Percentiles rank a stretch among this genome's conserved stretches.
phyloP scores from a whole-genome alignment of 1,284 basidiomycete genomes.

The Cutaneotrichosporon sp. region DNA sequence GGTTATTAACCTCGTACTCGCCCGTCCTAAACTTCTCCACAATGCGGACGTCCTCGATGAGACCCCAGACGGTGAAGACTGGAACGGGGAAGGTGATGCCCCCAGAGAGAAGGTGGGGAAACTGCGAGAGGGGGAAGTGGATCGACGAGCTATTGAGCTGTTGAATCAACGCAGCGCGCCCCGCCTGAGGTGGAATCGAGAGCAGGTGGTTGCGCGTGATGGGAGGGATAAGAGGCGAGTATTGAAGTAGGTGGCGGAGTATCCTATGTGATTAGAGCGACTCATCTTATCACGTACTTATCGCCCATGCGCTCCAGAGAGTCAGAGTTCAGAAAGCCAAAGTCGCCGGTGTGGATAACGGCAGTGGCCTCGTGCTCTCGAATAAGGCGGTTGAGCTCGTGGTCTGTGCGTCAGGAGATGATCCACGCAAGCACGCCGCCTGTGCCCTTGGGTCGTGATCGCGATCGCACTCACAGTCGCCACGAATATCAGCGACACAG shows the following conservation, averaged over 20 bases:
- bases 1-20: conserved; percentile 75
- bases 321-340: conserved; percentile 89
- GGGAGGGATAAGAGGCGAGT: conserved; percentile 88
- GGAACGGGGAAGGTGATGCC: conserved; percentile 84
- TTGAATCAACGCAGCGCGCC: conserved; percentile 46
- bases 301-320: conserved; percentile 87
- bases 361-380: conserved; percentile 83
- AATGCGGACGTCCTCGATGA: conserved; percentile 91
- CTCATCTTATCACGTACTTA: conserved; percentile 51
- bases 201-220: conserved; percentile 77
- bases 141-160: conserved; percentile 55
- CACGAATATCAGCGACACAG: conserved; percentile 93
- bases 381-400: conserved; percentile 84
- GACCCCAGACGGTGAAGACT: conserved; percentile 95
- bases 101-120: conserved; percentile 82
- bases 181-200: conserved; percentile 57
- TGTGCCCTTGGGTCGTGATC: too few relatives aligned
- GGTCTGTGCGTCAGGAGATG: conserved; percentile 45
- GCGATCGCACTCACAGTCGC: conserved; percentile 49
- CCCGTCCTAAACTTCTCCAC: conserved; percentile 86
- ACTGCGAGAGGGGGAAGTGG: conserved; percentile 71
- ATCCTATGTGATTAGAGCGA: conserved; percentile 52
- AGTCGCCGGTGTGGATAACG: conserved; percentile 97
- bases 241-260: conserved; percentile 91
- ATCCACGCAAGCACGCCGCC: too few relatives aligned